phyloP scores from a whole-genome alignment of 805 yeast species.

The Hanseniaspora singularis region DNA sequence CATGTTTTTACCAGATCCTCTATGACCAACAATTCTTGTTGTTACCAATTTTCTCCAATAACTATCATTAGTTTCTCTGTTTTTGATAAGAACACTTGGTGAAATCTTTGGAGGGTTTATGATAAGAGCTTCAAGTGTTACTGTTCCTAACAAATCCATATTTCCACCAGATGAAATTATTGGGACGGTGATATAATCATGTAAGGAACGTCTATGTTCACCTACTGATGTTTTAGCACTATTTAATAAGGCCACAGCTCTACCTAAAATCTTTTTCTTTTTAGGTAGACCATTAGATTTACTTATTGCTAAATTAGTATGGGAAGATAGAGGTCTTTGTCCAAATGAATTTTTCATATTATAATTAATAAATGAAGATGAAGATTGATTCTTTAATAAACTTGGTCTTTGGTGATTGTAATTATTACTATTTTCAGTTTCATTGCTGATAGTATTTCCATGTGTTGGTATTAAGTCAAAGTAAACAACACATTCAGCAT shows the following conservation, averaged over 20 bases:
- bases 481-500: constrained; percentile 45
- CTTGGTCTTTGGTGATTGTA: no score
- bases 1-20: constrained; percentile 85
- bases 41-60: constrained; percentile 86
- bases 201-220: constrained; percentile 49
- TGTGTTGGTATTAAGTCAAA: constrained; percentile 90
- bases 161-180: constrained; percentile 53
- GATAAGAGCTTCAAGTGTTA: constrained; percentile 62
- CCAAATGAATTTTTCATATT: background rate
- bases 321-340: background rate
- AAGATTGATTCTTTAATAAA: no score
- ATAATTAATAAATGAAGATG: no score
- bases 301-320: constrained; percentile 5
- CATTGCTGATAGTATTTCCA: constrained; percentile 26
- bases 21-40: constrained; percentile 87
- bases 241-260: constrained; percentile 67
- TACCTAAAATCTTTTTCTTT: constrained; percentile 46
- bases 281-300: background rate
- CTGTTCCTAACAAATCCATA: constrained; percentile 62
- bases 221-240: constrained; percentile 59
- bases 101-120: constrained; percentile 30
- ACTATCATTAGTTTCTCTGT: constrained; percentile 44
- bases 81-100: constrained; percentile 17
- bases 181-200: constrained; percentile 58
- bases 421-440: constrained; percentile 1